Evolutionary conservation across 106 monocot genomes (phyloP).

Genomic region (Allium fistulosum): DNA sequence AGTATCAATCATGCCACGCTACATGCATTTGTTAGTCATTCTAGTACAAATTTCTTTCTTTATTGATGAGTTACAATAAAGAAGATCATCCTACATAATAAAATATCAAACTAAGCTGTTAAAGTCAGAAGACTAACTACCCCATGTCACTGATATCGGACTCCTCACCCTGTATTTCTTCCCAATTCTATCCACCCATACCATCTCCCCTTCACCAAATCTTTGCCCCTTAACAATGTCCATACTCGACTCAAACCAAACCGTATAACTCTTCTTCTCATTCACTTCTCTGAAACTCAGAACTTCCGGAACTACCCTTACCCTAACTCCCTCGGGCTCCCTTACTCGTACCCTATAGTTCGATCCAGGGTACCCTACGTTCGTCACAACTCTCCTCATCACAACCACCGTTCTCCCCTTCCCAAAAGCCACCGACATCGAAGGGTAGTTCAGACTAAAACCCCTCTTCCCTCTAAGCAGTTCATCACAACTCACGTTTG

Average conservation of each 20-base stretch:
- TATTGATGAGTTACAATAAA: too few relatives aligned
- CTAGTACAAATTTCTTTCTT: too few relatives aligned
- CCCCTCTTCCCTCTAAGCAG: slow-evolving; percentile 12
- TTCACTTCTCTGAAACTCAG: slow-evolving; percentile 30
- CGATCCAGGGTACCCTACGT: slow-evolving; percentile 55
- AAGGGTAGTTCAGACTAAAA: slow-evolving; percentile 89
- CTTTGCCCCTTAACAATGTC: slow-evolving; percentile 4
- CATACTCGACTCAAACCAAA: slow-evolving; percentile 42
- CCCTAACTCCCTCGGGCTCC: slow-evolving; percentile 34
- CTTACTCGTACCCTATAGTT: slow-evolving; percentile 36
- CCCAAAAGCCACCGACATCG: slow-evolving; percentile 57
- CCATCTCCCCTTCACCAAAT: slow-evolving; percentile 49
- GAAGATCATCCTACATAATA: too few relatives aligned
- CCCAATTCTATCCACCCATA: slow-evolving; percentile 24
- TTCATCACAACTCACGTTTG: slow-evolving; percentile 37
- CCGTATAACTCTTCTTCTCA: slow-evolving; percentile 46
- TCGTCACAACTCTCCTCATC: slow-evolving; percentile 40
- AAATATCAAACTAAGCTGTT: too few relatives aligned
- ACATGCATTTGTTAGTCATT: too few relatives aligned
- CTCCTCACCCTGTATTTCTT: slow-evolving; percentile 58
- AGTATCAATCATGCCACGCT: too few relatives aligned
- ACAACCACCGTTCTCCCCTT: slow-evolving; percentile 16
- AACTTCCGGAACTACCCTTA: slow-evolving; percentile 41
- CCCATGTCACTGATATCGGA: slow-evolving; percentile 66
- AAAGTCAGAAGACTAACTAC: too few relatives aligned